Conservation (phyloP, 2,329 filamentous ascomycete species). For the Oidium heveae region DNA sequence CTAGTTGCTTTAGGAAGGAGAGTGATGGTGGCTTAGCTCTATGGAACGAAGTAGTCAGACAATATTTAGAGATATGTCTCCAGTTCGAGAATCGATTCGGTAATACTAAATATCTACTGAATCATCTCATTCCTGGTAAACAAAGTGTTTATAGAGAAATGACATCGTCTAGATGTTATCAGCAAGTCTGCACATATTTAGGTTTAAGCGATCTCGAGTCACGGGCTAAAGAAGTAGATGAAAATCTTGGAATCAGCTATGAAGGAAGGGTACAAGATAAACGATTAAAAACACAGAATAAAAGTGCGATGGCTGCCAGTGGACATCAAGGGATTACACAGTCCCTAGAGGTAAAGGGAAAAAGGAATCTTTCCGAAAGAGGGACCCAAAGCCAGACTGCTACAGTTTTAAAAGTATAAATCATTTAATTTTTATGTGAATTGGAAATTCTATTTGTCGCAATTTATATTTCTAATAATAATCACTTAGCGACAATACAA, state of each 20-base stretch:
- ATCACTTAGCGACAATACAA: too few relatives aligned
- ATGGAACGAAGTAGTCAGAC: constrained; percentile 55
- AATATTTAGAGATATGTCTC: constrained; percentile 49
- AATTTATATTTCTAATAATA: too few relatives aligned
- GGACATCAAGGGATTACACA: constrained; percentile 18
- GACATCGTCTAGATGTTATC: constrained; percentile 43
- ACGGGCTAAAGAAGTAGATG: constrained; percentile 39
- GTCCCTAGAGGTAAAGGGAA: neutral
- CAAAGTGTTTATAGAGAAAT: constrained; percentile 34
- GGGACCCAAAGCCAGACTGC: neutral
- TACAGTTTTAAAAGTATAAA: neutral
- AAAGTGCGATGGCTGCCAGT: constrained; percentile 22
- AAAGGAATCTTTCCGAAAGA: neutral
- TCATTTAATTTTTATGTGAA: neutral
- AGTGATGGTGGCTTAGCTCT: constrained; percentile 42
- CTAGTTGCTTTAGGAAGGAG: constrained; percentile 54
- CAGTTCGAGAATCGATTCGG: constrained; percentile 65
- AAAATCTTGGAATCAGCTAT: constrained; percentile 9
- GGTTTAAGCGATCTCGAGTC: constrained; percentile 36
- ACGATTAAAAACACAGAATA: constrained; percentile 8
- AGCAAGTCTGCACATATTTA: constrained; percentile 38
- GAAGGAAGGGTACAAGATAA: constrained; percentile 5
- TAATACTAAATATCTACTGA: constrained; percentile 81
- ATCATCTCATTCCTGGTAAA: constrained; percentile 68
- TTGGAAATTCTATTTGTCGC: too few relatives aligned